These are phyloP conservation scores for Xerocomus potaroensis DNA, from an alignment of 768 basidiomycete species.

Conservation along the genomic window DNA sequence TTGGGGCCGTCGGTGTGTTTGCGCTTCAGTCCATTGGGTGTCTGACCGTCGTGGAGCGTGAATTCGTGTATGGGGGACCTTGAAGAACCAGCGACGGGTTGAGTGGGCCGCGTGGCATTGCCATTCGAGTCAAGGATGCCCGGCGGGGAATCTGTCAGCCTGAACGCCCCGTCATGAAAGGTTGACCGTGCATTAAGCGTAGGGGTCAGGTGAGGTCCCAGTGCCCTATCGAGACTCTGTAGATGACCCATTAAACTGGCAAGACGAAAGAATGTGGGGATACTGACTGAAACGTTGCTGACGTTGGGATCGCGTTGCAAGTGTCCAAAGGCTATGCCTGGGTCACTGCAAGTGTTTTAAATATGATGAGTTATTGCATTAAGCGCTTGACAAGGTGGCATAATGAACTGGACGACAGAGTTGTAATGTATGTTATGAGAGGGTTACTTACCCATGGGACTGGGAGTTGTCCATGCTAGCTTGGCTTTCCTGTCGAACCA, in stretches of 20 bases:
- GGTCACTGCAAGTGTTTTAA: constrained; percentile 41
- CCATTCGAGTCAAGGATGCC: constrained; percentile 29
- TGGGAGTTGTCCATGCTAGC: constrained; percentile 32
- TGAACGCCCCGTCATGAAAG: constrained; percentile 29
- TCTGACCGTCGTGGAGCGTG: constrained; percentile 24
- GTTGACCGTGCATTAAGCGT: constrained; percentile 31
- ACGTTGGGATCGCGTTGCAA: constrained; percentile 55
- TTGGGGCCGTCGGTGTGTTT: constrained; percentile 42
- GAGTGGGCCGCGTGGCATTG: constrained; percentile 19
- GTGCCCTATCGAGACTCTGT: constrained; percentile 59
- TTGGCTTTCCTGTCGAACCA: constrained; percentile 27
- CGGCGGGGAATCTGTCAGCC: constrained; percentile 31
- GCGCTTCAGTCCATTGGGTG: constrained; percentile 32
- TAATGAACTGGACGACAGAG: not conserved
- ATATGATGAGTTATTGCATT: constrained; percentile 13
- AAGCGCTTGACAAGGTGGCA: too few relatives aligned
- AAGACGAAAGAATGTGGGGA: constrained; percentile 16
- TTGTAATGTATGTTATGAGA: constrained; percentile 13
- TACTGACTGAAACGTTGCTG: constrained; percentile 55
- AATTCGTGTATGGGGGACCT: constrained; percentile 33
- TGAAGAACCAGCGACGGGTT: constrained; percentile 27
- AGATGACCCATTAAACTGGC: constrained; percentile 26
- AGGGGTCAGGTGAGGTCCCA: constrained; percentile 48
- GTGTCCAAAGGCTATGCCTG: constrained; percentile 59
- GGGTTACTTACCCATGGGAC: constrained; percentile 32